Conservation (phyloP, 441 rosid genomes). For the Brassica hybrid region DNA sequence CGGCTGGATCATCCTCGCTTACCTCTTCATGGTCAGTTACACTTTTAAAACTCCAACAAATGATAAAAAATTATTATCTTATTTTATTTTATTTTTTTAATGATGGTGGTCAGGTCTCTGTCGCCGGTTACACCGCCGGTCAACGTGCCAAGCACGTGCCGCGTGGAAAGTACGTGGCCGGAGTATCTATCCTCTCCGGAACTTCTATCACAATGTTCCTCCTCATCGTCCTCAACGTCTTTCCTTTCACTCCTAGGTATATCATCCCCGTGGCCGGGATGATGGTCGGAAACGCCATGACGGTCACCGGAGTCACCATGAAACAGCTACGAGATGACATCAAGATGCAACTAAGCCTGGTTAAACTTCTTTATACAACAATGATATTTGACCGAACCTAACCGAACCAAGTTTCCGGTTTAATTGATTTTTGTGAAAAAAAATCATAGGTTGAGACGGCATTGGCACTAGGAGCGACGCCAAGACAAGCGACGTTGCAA, state of each 20-base stretch:
- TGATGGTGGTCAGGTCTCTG: slow-evolving; percentile 35
- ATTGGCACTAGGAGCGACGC: slow-evolving; percentile 91
- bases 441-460: slow-evolving; percentile 78
- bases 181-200: slow-evolving; percentile 71
- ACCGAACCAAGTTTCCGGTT: slow-evolving; percentile 13
- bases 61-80: too few species aligned
- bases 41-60: too few species aligned
- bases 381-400: neutral
- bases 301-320: slow-evolving; percentile 90
- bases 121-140: slow-evolving; percentile 92
- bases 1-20: slow-evolving; percentile 77
- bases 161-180: slow-evolving; percentile 75
- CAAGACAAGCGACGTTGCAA: slow-evolving; percentile 71
- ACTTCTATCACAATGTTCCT: slow-evolving; percentile 72
- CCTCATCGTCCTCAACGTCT: slow-evolving; percentile 66
- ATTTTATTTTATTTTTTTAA: too few species aligned
- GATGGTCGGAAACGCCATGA: slow-evolving; percentile 96
- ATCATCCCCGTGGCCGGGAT: slow-evolving; percentile 89
- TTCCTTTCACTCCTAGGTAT: slow-evolving; percentile 92
- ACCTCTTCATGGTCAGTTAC: slow-evolving; percentile 69
- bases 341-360: slow-evolving; percentile 72
- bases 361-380: neutral
- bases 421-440: neutral
- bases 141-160: slow-evolving; percentile 88
- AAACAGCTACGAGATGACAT: slow-evolving; percentile 86